These are phyloP conservation scores for Nemania sp. DNA, from an alignment of 2,329 filamentous ascomycete species.

Conservation along the genomic window DNA sequence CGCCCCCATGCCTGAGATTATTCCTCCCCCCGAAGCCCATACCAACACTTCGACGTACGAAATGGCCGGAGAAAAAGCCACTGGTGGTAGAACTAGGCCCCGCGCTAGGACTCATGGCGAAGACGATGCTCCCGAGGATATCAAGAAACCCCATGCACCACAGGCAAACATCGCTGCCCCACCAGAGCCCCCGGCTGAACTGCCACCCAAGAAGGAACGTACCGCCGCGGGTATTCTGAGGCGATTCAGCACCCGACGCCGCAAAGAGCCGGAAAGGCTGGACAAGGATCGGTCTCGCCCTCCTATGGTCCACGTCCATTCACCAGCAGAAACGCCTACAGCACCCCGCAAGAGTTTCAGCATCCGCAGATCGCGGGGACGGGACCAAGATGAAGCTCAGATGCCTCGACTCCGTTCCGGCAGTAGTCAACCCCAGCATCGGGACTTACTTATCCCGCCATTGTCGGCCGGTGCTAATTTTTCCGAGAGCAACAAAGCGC, in stretches of 20 bases:
- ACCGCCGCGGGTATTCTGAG: conserved; percentile 82
- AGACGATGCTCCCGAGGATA: conserved; percentile 78
- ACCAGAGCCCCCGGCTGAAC: conserved; percentile 63
- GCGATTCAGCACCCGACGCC: conserved; percentile 86
- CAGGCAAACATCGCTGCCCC: conserved; percentile 51
- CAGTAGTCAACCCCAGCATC: conserved; percentile 72
- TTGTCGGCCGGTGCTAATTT: conserved; percentile 60
- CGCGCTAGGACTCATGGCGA: conserved; percentile 92
- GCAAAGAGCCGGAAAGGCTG: conserved; percentile 67
- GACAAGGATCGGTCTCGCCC: conserved; percentile 71
- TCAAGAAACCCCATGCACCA: conserved; percentile 67
- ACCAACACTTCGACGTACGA: conserved; percentile 86
- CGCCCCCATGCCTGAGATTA: conserved; percentile 69
- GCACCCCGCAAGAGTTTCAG: conserved; percentile 86
- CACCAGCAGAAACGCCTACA: conserved; percentile 67
- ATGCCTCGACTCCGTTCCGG: conserved; percentile 56
- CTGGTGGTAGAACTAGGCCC: conserved; percentile 79
- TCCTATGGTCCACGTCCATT: conserved; percentile 76
- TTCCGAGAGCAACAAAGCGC: conserved; percentile 66
- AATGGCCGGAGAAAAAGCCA: conserved; percentile 85
- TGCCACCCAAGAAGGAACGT: conserved; percentile 79
- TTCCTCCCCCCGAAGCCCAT: conserved; percentile 82
- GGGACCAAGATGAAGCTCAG: conserved; percentile 56
- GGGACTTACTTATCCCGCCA: conserved; percentile 78
- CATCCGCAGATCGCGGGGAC: conserved; percentile 62